Percentiles rank a stretch among this genome's conserved stretches.
Conservation (phyloP, 129 eudicot species). For the Flaveria trinervia region DNA sequence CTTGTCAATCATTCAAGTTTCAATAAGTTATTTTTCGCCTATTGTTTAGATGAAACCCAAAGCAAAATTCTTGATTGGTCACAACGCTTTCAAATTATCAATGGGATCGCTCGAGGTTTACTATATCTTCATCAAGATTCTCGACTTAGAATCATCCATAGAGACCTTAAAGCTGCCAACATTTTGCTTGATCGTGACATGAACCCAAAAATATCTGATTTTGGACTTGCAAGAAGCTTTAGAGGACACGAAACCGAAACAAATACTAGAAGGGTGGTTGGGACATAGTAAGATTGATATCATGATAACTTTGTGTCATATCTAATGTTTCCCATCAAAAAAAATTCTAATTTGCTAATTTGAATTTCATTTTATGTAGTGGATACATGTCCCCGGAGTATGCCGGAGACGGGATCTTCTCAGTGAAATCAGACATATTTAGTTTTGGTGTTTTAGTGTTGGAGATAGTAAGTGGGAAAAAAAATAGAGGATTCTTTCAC, state of each 20-base stretch:
- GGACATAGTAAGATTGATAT: constrained; percentile 42
- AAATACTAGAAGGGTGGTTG: constrained; percentile 48
- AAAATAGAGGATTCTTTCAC: constrained; percentile 29
- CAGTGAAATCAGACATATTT: constrained; percentile 35
- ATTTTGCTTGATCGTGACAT: constrained; percentile 49
- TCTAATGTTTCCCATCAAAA: not conserved
- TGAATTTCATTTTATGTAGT: constrained; percentile 8
- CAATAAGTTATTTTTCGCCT: not conserved
- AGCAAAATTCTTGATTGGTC: constrained; percentile 37
- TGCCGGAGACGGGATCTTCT: constrained; percentile 30
- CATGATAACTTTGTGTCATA: not conserved
- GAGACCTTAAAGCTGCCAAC: constrained; percentile 47
- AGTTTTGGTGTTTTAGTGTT: constrained; percentile 39
- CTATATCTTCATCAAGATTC: constrained; percentile 46
- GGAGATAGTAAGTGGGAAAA: constrained; percentile 40
- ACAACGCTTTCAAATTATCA: constrained; percentile 24
- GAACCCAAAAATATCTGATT: constrained; percentile 57
- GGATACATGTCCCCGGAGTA: constrained; percentile 47
- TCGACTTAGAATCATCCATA: constrained; percentile 29
- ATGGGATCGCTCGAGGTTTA: constrained; percentile 43
- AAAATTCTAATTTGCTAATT: not conserved
- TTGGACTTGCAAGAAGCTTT: constrained; percentile 57
- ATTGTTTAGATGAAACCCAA: constrained; percentile 6
- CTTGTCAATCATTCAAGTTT: not conserved
- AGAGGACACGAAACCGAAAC: constrained; percentile 40